A percentile compares a stretch with the other conserved stretches of the same genome.
These are phyloP conservation scores for Cercophora samala DNA, from an alignment of 495 filamentous ascomycete genomes.

Conservation along the genomic window DNA sequence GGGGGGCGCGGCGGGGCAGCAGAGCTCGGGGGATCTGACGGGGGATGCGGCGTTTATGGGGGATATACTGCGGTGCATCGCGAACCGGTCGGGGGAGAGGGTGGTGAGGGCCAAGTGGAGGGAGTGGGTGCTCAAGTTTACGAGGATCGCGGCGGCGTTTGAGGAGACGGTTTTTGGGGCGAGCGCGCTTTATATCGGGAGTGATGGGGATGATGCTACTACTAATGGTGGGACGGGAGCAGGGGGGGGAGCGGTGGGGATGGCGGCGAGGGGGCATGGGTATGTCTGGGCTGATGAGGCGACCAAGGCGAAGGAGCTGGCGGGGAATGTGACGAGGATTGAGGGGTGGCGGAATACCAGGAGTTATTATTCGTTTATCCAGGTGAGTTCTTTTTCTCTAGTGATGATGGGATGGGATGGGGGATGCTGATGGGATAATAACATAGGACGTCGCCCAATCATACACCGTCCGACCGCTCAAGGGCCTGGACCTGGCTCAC, in stretches of 20 bases:
- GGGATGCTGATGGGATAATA: slow-evolving; percentile 1
- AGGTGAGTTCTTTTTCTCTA: slow-evolving; percentile 50
- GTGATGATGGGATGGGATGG: not conserved
- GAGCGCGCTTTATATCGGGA: slow-evolving; percentile 83
- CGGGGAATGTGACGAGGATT: slow-evolving; percentile 84
- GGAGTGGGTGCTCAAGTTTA: slow-evolving; percentile 86
- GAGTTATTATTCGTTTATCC: slow-evolving; percentile 92
- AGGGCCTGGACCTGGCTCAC: slow-evolving; percentile 80
- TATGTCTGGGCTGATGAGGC: slow-evolving; percentile 89
- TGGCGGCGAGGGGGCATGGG: slow-evolving; percentile 64
- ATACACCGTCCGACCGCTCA: slow-evolving; percentile 69
- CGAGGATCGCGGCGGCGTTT: slow-evolving; percentile 85
- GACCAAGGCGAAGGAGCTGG: slow-evolving; percentile 77
- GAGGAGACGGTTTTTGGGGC: slow-evolving; percentile 93
- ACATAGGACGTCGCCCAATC: slow-evolving; percentile 61
- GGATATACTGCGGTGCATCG: slow-evolving; percentile 75
- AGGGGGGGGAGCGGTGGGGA: slow-evolving; percentile 39
- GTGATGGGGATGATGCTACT: slow-evolving; percentile 57
- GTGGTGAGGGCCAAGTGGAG: slow-evolving; percentile 88
- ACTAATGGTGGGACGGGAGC: slow-evolving; percentile 59
- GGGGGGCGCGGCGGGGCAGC: slow-evolving; percentile 19
- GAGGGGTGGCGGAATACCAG: slow-evolving; percentile 95
- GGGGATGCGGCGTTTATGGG: slow-evolving; percentile 90
- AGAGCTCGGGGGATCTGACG: slow-evolving; percentile 62
- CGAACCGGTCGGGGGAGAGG: slow-evolving; percentile 80